Evolutionary conservation across 2,329 filamentous ascomycete species (phyloP).

Genomic region (Coniochaeta pulveracea): DNA sequence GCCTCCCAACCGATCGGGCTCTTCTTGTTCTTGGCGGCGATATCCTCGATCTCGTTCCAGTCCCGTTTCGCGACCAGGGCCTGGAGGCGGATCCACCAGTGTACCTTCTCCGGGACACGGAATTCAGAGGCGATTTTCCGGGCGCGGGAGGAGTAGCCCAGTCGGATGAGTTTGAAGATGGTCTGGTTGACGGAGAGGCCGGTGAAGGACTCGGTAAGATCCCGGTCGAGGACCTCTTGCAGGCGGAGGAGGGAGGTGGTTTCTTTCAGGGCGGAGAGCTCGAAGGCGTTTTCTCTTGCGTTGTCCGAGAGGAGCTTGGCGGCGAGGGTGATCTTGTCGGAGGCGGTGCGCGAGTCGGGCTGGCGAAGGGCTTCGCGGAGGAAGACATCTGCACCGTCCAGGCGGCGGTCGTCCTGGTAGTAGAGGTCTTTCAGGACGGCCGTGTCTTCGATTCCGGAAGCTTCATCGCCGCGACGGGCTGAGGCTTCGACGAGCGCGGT

Average conservation of each 20-base stretch:
- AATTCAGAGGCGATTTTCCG: conserved; percentile 87
- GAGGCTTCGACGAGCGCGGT: conserved; percentile 82
- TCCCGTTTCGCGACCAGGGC: conserved; percentile 83
- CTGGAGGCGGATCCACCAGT: conserved; percentile 79
- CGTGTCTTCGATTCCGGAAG: conserved; percentile 42
- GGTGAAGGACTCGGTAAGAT: conserved; percentile 65
- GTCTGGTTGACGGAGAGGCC: conserved; percentile 87
- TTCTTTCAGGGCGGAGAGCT: conserved; percentile 68
- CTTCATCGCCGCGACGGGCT: conserved; percentile 41
- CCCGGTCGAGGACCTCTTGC: conserved; percentile 78
- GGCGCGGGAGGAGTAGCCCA: conserved; percentile 74
- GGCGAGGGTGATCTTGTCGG: conserved; percentile 82
- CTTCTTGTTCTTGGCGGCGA: conserved; percentile 60
- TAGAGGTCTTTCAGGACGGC: conserved; percentile 85
- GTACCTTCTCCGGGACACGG: conserved; percentile 81
- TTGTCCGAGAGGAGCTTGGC: conserved; percentile 68
- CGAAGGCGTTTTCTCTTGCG: conserved; percentile 65
- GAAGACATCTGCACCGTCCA: conserved; percentile 82
- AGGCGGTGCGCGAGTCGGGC: conserved; percentile 54
- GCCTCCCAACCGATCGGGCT: conserved; percentile 97
- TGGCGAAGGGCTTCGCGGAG: conserved; percentile 73
- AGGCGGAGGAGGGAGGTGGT: conserved; percentile 68
- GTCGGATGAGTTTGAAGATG: conserved; percentile 73
- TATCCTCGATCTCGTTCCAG: conserved; percentile 87
- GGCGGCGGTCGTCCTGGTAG: conserved; percentile 87